Evolutionary conservation across 805 yeast species (phyloP).

Genomic region (Candida sonorensis): DNA sequence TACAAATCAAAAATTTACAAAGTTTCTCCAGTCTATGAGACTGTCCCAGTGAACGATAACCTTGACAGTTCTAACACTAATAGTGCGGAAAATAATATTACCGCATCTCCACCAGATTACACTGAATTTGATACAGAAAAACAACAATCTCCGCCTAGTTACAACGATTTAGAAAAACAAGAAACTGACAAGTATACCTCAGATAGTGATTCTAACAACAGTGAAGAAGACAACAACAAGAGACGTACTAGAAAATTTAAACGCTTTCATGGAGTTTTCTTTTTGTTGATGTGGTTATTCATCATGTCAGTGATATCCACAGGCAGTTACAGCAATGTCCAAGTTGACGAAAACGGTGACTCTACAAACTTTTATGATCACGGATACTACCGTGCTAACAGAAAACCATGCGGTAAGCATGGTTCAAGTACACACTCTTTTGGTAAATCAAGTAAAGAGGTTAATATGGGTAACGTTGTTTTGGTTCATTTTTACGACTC

Average conservation of each 20-base stretch:
- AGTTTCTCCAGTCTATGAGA: slow-evolving; percentile 17
- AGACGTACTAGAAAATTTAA: slow-evolving; percentile 1
- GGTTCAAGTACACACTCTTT: too few species aligned
- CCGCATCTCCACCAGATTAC: not conserved
- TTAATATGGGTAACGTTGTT: slow-evolving; percentile 13
- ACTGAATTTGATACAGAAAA: too few species aligned
- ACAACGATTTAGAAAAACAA: slow-evolving; percentile 5
- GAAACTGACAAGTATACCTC: too few species aligned
- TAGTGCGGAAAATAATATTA: not conserved
- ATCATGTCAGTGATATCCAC: too few species aligned
- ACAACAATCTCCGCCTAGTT: slow-evolving; percentile 6
- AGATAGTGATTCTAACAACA: too few species aligned
- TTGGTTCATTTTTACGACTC: not conserved
- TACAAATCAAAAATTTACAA: slow-evolving; percentile 25
- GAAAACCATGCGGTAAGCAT: too few species aligned
- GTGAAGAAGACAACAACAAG: not conserved
- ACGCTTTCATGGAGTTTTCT: too few species aligned
- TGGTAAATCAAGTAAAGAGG: slow-evolving; percentile 1
- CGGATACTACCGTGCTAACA: too few species aligned
- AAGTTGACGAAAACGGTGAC: too few species aligned
- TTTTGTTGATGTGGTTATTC: too few species aligned
- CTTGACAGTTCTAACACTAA: not conserved
- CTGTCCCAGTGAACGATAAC: slow-evolving; percentile 1
- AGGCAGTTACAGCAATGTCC: too few species aligned
- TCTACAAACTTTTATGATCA: too few species aligned